These are phyloP conservation scores for Cyberlindnera misumaiensis DNA, from an alignment of 805 yeast species.

Conservation along the genomic window DNA sequence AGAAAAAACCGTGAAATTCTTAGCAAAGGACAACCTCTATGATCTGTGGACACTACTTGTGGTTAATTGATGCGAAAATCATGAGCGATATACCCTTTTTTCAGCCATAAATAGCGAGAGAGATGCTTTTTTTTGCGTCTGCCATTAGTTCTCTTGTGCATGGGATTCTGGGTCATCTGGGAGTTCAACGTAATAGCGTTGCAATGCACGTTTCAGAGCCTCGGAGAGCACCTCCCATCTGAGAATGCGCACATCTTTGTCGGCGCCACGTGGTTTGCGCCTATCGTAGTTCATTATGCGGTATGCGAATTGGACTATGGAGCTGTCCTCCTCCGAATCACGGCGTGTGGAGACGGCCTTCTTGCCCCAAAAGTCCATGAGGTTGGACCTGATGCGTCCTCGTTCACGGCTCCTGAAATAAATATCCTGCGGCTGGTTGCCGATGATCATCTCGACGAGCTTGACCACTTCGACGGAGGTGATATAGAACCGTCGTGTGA, in stretches of 20 bases:
- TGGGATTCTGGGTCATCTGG: constrained; percentile 25
- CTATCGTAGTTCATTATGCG: constrained; percentile 58
- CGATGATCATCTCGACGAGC: constrained; percentile 55
- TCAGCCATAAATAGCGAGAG: too few relatives aligned
- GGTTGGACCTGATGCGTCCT: constrained; percentile 59
- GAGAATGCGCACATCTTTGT: constrained; percentile 57
- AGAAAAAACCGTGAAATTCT: too few relatives aligned
- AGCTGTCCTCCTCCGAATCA: constrained; percentile 22
- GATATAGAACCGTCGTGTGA: constrained; percentile 33
- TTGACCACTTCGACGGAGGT: constrained; percentile 64
- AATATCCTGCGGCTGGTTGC: constrained; percentile 38
- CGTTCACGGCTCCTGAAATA: constrained; percentile 52
- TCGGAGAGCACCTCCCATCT: constrained; percentile 54
- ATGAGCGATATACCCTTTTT: too few relatives aligned
- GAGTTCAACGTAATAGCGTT: constrained; percentile 56
- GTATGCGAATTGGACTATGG: constrained; percentile 49
- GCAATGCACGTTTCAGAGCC: constrained; percentile 57
- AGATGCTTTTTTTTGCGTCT: too few relatives aligned
- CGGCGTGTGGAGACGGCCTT: constrained; percentile 44
- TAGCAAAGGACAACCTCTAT: too few relatives aligned
- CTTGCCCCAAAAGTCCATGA: constrained; percentile 63
- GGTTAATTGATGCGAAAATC: too few relatives aligned
- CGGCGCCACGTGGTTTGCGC: constrained; percentile 62
- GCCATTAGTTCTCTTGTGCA: too few relatives aligned
- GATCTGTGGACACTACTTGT: too few relatives aligned